These are phyloP conservation scores for Oleoguttula mirabilis DNA, from an alignment of 495 filamentous ascomycete species.

Conservation along the genomic window DNA sequence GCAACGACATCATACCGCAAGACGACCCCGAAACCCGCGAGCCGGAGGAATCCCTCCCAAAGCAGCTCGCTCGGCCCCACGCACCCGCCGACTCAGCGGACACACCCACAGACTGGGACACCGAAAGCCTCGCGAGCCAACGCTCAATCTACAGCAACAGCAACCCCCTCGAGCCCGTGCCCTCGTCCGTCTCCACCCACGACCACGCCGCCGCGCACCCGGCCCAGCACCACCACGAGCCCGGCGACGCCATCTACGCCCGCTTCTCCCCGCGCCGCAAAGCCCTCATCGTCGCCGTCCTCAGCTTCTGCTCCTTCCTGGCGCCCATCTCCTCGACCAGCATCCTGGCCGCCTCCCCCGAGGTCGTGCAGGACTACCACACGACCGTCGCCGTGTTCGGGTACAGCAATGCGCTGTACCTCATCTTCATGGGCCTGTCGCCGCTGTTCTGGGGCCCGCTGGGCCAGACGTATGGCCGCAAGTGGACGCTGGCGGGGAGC, in stretches of 20 bases:
- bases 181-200: too few relatives aligned
- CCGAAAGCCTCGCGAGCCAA: too few relatives aligned
- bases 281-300: slow-evolving; percentile 45
- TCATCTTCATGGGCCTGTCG: slow-evolving; percentile 57
- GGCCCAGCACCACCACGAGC: slow-evolving; percentile 13
- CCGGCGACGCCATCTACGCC: slow-evolving; percentile 38
- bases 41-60: too few relatives aligned
- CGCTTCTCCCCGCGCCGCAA: slow-evolving; percentile 46
- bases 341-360: slow-evolving; percentile 56
- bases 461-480: slow-evolving; percentile 53
- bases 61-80: too few relatives aligned
- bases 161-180: too few relatives aligned
- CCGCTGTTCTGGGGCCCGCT: slow-evolving; percentile 57
- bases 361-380: slow-evolving; percentile 49
- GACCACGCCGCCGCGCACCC: too few relatives aligned
- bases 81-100: too few relatives aligned
- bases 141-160: too few relatives aligned
- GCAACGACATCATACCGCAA: too few relatives aligned
- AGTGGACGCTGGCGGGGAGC: slow-evolving; percentile 36
- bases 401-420: slow-evolving; percentile 55
- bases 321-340: slow-evolving; percentile 57
- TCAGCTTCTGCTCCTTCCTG: slow-evolving; percentile 56
- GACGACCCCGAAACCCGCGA: too few relatives aligned
- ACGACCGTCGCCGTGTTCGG: slow-evolving; percentile 57
- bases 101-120: too few relatives aligned